phyloP scores from a whole-genome alignment of 208 protist genomes.

The Leishmania amazonensis region DNA sequence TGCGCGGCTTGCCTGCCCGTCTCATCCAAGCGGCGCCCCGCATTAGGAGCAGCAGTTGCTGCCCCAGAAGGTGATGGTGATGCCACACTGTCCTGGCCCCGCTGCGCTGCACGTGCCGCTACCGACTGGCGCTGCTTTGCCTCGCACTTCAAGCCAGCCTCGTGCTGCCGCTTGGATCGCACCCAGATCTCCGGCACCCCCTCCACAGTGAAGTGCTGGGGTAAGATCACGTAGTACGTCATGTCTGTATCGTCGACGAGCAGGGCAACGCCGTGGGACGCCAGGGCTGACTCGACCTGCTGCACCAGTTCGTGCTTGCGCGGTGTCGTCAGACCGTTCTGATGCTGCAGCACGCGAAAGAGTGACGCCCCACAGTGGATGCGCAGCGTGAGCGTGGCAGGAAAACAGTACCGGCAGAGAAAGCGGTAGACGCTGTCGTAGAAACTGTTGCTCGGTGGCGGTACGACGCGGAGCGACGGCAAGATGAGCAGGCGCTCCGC shows the following conservation, averaged over 20 bases:
- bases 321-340: conserved; percentile 6
- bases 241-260: conserved; percentile 28
- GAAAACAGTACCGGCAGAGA: conserved; percentile 1
- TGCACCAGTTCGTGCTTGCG: conserved; percentile 37
- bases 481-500: conserved; percentile 38
- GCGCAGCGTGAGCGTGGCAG: conserved; percentile 20
- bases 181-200: conserved; percentile 48
- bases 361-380: conserved; percentile 51
- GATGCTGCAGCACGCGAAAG: conserved; percentile 13
- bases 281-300: conserved; percentile 27
- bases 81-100: neutral
- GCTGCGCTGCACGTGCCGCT: neutral
- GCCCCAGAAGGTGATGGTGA: neutral
- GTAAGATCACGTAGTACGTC: conserved; percentile 45
- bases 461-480: conserved; percentile 19
- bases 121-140: neutral
- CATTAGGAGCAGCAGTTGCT: neutral
- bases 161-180: conserved; percentile 22
- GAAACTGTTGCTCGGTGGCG: neutral
- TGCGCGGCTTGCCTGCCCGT: neutral
- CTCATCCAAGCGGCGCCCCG: neutral
- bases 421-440: conserved; percentile 1
- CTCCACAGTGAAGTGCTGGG: conserved; percentile 38
- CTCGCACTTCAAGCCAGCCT: neutral
- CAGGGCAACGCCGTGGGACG: conserved; percentile 40